Evolutionary conservation across 208 protist genomes (phyloP), one percentile per base, ranked within the genome.

Genomic region (Trypanosoma platydactyli): DNA sequence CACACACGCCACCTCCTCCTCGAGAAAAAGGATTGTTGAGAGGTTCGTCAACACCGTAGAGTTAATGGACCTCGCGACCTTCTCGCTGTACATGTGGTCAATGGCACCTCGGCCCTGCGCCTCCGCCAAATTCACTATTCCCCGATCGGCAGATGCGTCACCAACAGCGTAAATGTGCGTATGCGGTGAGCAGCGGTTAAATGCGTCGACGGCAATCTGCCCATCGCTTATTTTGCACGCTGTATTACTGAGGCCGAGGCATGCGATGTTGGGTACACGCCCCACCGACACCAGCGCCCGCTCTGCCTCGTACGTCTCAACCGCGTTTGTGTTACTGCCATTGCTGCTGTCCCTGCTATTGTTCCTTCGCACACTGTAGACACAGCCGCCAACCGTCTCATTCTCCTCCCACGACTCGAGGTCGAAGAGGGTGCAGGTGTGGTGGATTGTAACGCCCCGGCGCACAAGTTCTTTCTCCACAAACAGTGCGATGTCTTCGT

Each of bases 141-240:
- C 60, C 58, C 71, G 53, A 25, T 60, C 68, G 22, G 48, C 66
- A 2, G 73, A 69, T 18, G 73, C 83, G 44, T 92, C 86, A 13
- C 86, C 86, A 30, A 87, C 64, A 67, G 74, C 83, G 78, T 88
- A 92, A 48, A 92, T 92, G 62, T 92, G 82, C 16, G 80, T 68
- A 76, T 91, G 78, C 25, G 85, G 82, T 24, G 61, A 53, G 72
- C 82, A 88, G 12, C 80, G 82, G 45, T 74, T 54, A 77, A 79
- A 83, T 24, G 57, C 63, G 54, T 91, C 85, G 16, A 80, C 49
- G 3, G 71, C 71, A 16, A 91, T 58, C 20, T 65, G 49, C 12
- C 73, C 81, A 51, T 84, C 80, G 20, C 64, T 70, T 6, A 86
- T 64, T 29, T 77, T 73, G 61, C 82, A 80, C 45, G 76, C 65